phyloP scores from a whole-genome alignment of 164 flowering plant genomes.

The Amborella trichopoda region DNA sequence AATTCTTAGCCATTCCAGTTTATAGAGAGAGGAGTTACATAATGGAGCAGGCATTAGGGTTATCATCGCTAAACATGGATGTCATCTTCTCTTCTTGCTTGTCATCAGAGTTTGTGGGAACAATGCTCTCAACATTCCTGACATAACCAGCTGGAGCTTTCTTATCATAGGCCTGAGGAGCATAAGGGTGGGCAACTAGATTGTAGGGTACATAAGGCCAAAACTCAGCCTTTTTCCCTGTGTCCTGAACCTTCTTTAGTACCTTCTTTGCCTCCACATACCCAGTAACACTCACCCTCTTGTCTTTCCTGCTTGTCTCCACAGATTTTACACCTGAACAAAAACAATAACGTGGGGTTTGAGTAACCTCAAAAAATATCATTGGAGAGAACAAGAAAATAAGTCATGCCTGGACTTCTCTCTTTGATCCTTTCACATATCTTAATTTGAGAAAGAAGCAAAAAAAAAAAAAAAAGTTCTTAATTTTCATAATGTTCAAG shows the following conservation, averaged over 20 bases:
- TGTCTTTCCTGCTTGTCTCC: conserved; percentile 64
- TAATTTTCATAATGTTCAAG: too few species aligned
- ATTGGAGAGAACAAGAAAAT: not conserved
- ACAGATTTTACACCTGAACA: conserved; percentile 59
- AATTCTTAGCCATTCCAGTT: not conserved
- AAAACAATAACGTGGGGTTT: not conserved
- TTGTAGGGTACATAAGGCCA: conserved; percentile 90
- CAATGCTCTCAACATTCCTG: conserved; percentile 27
- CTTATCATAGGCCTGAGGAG: conserved; percentile 68
- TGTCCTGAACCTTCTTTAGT: conserved; percentile 45
- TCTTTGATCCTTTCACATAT: conserved; percentile 1
- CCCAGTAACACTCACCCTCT: conserved; percentile 72
- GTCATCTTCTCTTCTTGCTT: conserved; percentile 42
- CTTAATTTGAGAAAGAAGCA: not conserved
- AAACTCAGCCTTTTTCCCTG: conserved; percentile 60
- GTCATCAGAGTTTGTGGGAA: conserved; percentile 14
- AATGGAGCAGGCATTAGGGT: conserved; percentile 76
- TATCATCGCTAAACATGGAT: conserved; percentile 76
- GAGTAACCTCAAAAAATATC: not conserved
- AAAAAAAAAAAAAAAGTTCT: not conserved
- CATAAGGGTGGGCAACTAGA: conserved; percentile 53
- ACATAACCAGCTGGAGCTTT: conserved; percentile 76
- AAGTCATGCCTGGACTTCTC: too few species aligned
- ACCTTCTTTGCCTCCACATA: conserved; percentile 60
- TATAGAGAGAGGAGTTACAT: conserved; percentile 10